phyloP scores from a whole-genome alignment of 768 basidiomycete species.

The Kwoniella botswanensis region DNA sequence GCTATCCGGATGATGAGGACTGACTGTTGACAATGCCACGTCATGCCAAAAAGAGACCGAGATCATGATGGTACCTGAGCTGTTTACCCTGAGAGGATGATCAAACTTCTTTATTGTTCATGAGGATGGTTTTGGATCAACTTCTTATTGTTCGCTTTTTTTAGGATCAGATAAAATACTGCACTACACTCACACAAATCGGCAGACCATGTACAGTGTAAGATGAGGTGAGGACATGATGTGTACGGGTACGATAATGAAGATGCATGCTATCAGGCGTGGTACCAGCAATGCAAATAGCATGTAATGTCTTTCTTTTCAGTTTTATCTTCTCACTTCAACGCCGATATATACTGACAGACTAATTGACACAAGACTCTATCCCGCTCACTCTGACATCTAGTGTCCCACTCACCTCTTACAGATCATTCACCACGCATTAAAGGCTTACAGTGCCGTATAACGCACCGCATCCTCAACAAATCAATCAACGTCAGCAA shows the following conservation, averaged over 20 bases:
- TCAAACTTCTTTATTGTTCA: conserved; percentile 3
- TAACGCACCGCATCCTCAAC: neutral
- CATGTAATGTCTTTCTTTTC: neutral
- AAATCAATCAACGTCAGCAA: conserved; percentile 1
- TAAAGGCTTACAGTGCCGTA: conserved; percentile 17
- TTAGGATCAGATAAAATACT: neutral
- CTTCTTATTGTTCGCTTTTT: conserved; percentile 21
- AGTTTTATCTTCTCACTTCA: neutral
- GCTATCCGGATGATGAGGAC: neutral
- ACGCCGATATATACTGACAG: neutral
- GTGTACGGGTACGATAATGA: neutral
- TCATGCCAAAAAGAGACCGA: too few relatives aligned
- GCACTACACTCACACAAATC: neutral
- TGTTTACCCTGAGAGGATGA: neutral
- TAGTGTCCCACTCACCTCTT: neutral
- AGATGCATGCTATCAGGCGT: neutral
- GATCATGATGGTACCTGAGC: conserved; percentile 5
- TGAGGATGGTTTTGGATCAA: too few relatives aligned
- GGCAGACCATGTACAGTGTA: neutral
- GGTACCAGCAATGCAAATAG: neutral
- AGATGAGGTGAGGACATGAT: too few relatives aligned
- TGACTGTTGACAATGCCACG: neutral
- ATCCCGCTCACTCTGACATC: neutral
- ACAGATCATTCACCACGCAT: neutral
- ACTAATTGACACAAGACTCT: neutral